Evolutionary conservation across 1,284 basidiomycete species (phyloP).

Genomic region (Dichomitus squalens): DNA sequence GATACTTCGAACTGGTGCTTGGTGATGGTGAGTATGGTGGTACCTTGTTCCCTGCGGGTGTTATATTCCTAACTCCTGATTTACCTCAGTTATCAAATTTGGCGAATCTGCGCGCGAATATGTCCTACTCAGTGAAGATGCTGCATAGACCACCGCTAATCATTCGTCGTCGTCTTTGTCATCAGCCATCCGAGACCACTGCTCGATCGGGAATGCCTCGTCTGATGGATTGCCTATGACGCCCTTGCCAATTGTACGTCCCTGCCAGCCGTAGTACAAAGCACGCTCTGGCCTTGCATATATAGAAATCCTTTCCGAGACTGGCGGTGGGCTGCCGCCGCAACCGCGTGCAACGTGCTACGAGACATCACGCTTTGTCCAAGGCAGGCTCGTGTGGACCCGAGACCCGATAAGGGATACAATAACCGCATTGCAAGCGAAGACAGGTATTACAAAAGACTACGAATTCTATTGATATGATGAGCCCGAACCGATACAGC

Average conservation of each 20-base stretch:
- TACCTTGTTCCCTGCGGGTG: background rate
- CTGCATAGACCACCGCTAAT: slow-evolving; percentile 37
- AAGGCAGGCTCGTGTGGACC: background rate
- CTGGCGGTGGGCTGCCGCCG: background rate
- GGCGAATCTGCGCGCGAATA: slow-evolving; percentile 88
- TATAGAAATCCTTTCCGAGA: background rate
- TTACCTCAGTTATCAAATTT: slow-evolving; percentile 81
- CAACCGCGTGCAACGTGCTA: background rate
- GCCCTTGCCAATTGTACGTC: slow-evolving; percentile 10
- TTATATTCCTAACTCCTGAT: background rate
- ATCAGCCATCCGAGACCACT: background rate
- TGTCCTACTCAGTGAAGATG: slow-evolving; percentile 85
- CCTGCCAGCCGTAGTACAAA: slow-evolving; percentile 11
- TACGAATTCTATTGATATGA: background rate
- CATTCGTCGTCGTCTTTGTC: background rate
- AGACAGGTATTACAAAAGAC: background rate
- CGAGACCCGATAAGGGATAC: background rate
- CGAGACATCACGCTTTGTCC: background rate
- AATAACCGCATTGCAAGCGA: background rate
- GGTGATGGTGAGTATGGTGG: slow-evolving; percentile 72
- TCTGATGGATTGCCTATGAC: background rate
- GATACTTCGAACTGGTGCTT: slow-evolving; percentile 89
- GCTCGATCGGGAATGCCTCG: background rate
- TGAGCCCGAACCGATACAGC: slow-evolving; percentile 2
- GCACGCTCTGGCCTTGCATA: background rate